Evolutionary conservation across 495 filamentous ascomycete species (phyloP).

Genomic region (Trichoderma erinaceum): DNA sequence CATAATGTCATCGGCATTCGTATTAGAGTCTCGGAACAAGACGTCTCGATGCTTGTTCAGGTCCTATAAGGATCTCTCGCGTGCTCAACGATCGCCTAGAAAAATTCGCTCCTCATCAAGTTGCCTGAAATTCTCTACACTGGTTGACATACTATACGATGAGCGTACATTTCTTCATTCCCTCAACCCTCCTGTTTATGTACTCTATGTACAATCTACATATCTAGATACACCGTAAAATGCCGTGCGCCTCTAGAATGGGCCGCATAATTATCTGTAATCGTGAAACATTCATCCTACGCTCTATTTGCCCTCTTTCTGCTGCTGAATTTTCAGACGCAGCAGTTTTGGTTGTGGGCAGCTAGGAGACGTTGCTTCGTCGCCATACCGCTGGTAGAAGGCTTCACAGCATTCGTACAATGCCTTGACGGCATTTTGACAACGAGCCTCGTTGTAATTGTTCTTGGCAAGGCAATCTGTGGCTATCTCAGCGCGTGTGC

Average conservation of each 20-base stretch:
- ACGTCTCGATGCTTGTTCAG: conserved; percentile 90
- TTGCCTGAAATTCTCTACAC: conserved; percentile 52
- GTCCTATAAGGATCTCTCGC: conserved; percentile 71
- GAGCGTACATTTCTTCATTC: conserved; percentile 34
- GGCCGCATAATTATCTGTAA: conserved; percentile 18
- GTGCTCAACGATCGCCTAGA: conserved; percentile 99
- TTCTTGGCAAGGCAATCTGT: conserved; percentile 78
- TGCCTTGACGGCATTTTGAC: conserved; percentile 73
- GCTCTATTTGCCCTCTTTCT: conserved; percentile 34
- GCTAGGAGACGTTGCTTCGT: conserved; percentile 67
- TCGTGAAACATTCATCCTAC: background rate
- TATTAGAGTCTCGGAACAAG: conserved; percentile 99
- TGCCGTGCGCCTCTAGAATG: conserved; percentile 9
- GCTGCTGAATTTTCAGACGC: conserved; percentile 81
- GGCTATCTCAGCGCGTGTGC: conserved; percentile 20
- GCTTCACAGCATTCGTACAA: conserved; percentile 90
- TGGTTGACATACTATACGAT: conserved; percentile 41
- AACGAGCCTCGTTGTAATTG: conserved; percentile 83
- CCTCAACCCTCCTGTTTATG: background rate
- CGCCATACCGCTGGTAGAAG: conserved; percentile 78
- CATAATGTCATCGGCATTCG: conserved; percentile 84
- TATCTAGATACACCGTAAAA: background rate
- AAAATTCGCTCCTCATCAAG: conserved; percentile 57
- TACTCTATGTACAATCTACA: background rate
- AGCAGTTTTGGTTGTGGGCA: conserved; percentile 81